These are phyloP conservation scores for Nicotiana otophora DNA, from an alignment of 257 asterid genomes.

Conservation along the genomic window DNA sequence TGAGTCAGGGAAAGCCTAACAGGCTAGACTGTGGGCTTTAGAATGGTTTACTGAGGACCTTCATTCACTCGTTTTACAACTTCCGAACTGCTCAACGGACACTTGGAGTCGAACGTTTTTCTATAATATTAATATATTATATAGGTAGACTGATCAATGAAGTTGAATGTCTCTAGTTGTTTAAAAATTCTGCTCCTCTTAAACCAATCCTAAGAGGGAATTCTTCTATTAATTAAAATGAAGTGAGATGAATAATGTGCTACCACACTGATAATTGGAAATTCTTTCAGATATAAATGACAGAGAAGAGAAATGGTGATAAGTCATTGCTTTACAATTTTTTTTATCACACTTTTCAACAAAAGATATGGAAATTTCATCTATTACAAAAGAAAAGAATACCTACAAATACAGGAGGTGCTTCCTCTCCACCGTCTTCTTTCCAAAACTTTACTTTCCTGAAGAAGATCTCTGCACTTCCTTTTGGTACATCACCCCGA, in stretches of 20 bases:
- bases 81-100: background rate
- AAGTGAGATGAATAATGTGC: background rate
- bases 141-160: background rate
- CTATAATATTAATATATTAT: background rate
- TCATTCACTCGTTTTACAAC: background rate
- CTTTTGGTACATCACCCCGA: constrained; percentile 94
- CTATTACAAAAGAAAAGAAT: constrained; percentile 25
- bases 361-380: background rate
- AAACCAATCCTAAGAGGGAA: background rate
- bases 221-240: background rate
- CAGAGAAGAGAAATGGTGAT: background rate
- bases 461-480: constrained; percentile 95
- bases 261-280: background rate
- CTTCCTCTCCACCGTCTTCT: constrained; percentile 97
- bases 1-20: background rate
- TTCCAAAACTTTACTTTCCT: constrained; percentile 99
- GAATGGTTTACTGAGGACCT: background rate
- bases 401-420: constrained; percentile 99
- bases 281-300: background rate
- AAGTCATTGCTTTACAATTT: background rate
- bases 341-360: background rate
- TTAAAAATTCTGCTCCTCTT: background rate
- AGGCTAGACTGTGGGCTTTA: background rate
- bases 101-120: background rate
- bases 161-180: background rate